Conservation (phyloP, 148 eudicot species). For the Drosera capensis region DNA sequence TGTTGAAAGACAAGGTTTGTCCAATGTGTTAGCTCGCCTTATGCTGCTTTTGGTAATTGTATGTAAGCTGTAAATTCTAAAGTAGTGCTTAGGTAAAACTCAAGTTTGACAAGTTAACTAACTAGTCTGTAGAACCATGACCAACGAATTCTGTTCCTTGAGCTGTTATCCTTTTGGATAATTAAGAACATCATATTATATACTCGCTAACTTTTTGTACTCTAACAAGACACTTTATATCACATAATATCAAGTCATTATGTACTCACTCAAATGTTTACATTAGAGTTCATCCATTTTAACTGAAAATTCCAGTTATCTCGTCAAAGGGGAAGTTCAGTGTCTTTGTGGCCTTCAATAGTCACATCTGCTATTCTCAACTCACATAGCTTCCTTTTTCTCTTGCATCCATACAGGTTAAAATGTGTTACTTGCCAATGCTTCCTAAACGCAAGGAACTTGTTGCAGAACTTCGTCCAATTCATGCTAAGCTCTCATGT, state of each 20-base stretch:
- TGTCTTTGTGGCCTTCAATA: not conserved
- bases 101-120: no score
- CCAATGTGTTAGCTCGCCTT: not conserved
- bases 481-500: constrained; percentile 43
- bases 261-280: no score
- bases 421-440: constrained; percentile 41
- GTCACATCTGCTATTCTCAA: not conserved
- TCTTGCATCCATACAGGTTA: constrained; percentile 33
- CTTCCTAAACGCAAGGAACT: constrained; percentile 74
- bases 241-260: no score
- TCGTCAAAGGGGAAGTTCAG: not conserved
- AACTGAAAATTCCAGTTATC: not conserved
- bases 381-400: not conserved
- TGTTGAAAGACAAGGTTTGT: constrained; percentile 57
- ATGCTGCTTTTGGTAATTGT: not conserved
- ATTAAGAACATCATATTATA: no score
- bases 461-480: constrained; percentile 46
- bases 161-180: no score
- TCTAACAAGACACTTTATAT: no score
- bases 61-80: not conserved
- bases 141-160: no score
- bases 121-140: no score
- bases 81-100: not conserved
- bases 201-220: no score
- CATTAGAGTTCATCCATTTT: not conserved